A percentile compares a stretch with the other conserved stretches of the same genome.
phyloP scores from a whole-genome alignment of 2,329 filamentous ascomycete species.

The Westerdykella aurantiaca region DNA sequence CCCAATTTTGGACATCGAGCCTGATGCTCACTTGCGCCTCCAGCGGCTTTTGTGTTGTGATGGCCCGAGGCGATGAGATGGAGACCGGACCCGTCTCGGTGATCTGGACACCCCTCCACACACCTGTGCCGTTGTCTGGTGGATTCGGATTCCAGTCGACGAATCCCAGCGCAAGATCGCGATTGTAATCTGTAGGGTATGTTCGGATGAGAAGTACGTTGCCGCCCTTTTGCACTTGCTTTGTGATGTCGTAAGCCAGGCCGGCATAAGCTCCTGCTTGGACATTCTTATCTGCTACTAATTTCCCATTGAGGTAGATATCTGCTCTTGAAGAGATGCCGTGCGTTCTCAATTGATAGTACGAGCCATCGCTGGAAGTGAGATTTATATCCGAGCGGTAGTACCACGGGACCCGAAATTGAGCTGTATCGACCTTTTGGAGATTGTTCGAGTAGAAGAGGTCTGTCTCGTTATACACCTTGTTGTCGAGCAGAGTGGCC shows the following conservation, averaged over 20 bases:
- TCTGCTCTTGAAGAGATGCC: conserved; percentile 58
- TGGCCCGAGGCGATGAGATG: conserved; percentile 31
- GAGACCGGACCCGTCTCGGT: conserved; percentile 48
- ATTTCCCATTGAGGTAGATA: conserved; percentile 53
- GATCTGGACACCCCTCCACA: conserved; percentile 56
- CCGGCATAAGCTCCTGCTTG: conserved; percentile 56
- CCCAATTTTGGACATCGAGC: conserved; percentile 19
- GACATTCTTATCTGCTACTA: conserved; percentile 44
- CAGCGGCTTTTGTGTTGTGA: conserved; percentile 13
- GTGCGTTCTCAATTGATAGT: conserved; percentile 52
- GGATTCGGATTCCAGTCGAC: conserved; percentile 60
- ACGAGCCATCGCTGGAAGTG: conserved; percentile 25
- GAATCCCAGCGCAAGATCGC: conserved; percentile 56
- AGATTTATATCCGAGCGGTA: conserved; percentile 52
- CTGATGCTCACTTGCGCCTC: conserved; percentile 11
- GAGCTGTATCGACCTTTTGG: conserved; percentile 39
- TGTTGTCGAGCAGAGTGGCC: conserved; percentile 51
- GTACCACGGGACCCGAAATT: conserved; percentile 53
- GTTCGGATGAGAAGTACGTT: conserved; percentile 52
- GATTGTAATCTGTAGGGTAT: conserved; percentile 55
- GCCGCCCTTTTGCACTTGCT: conserved; percentile 27
- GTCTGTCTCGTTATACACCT: conserved; percentile 48
- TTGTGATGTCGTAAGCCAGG: conserved; percentile 51
- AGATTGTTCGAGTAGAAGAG: conserved; percentile 54
- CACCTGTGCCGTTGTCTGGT: conserved; percentile 57